Evolutionary conservation across 352 stramenopile genomes (phyloP).

Genomic region (Plasmopara muralis): DNA sequence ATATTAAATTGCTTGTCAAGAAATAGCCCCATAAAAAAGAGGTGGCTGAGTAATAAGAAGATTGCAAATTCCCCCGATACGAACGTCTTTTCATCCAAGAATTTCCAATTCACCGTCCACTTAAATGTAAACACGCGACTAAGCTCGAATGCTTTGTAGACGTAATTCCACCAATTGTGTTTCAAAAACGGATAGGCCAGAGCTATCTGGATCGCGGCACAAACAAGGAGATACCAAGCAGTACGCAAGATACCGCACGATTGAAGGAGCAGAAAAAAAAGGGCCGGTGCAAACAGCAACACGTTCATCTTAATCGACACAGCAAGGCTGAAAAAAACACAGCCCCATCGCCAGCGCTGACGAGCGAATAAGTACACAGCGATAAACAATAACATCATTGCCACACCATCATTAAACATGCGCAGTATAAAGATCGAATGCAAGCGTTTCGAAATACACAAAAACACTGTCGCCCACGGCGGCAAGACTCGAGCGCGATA

Average conservation of each 20-base stretch:
- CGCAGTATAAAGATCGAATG: slow-evolving; percentile 98
- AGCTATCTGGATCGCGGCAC: slow-evolving; percentile 84
- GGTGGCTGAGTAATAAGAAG: slow-evolving; percentile 44
- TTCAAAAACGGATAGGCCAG: slow-evolving; percentile 93
- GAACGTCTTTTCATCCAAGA: slow-evolving; percentile 71
- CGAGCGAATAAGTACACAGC: slow-evolving; percentile 85
- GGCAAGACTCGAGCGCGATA: slow-evolving; percentile 65
- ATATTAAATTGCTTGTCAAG: slow-evolving; percentile 82
- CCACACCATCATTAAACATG: slow-evolving; percentile 98
- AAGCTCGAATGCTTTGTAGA: slow-evolving; percentile 97
- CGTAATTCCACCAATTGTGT: slow-evolving; percentile 91
- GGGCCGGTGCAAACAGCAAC: slow-evolving; percentile 94
- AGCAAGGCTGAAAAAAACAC: slow-evolving; percentile 92
- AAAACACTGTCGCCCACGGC: slow-evolving; percentile 85
- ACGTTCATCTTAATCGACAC: slow-evolving; percentile 99
- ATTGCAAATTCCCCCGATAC: slow-evolving; percentile 64
- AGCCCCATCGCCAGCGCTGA: slow-evolving; percentile 84
- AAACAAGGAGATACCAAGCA: slow-evolving; percentile 86
- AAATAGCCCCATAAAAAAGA: slow-evolving; percentile 70
- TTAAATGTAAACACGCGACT: slow-evolving; percentile 97
- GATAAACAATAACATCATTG: slow-evolving; percentile 94
- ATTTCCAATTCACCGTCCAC: slow-evolving; percentile 99
- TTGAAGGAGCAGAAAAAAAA: slow-evolving; percentile 95
- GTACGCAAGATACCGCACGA: slow-evolving; percentile 74
- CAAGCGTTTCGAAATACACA: slow-evolving; percentile 93